Evolutionary conservation across 352 stramenopile genomes (phyloP).

Genomic region (Globisporangium cylindrosporum): DNA sequence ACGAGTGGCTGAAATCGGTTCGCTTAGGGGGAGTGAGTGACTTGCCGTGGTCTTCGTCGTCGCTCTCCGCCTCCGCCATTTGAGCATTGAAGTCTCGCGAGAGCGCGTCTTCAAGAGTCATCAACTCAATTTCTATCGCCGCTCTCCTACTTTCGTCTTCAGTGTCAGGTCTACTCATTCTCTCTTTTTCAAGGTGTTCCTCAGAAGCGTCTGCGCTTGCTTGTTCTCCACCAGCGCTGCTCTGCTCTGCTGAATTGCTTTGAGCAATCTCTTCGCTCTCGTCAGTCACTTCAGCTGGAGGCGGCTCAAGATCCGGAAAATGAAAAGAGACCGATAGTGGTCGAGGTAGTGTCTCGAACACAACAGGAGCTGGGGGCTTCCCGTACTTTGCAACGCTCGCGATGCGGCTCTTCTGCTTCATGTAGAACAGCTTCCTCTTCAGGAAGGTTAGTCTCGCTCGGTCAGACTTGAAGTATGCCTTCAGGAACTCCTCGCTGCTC

Average conservation of each 20-base stretch:
- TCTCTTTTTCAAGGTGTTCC: background rate
- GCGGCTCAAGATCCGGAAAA: slow-evolving; percentile 22
- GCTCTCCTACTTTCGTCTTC: slow-evolving; percentile 15
- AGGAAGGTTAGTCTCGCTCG: slow-evolving; percentile 41
- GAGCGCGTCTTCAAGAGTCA: slow-evolving; percentile 34
- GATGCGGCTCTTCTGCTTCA: slow-evolving; percentile 39
- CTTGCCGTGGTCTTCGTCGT: slow-evolving; percentile 48
- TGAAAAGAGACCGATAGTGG: slow-evolving; percentile 29
- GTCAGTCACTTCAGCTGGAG: slow-evolving; percentile 6
- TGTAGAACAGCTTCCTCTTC: slow-evolving; percentile 46
- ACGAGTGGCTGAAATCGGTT: slow-evolving; percentile 64
- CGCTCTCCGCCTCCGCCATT: slow-evolving; percentile 31
- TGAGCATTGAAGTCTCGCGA: slow-evolving; percentile 27
- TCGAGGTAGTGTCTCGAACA: slow-evolving; percentile 39
- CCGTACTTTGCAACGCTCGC: slow-evolving; percentile 37
- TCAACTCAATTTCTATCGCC: slow-evolving; percentile 25
- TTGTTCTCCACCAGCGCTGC: slow-evolving; percentile 9
- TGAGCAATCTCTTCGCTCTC: slow-evolving; percentile 18
- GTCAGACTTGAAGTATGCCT: slow-evolving; percentile 47
- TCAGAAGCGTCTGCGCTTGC: background rate
- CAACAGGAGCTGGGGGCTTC: slow-evolving; percentile 40
- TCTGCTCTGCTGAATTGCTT: slow-evolving; percentile 15
- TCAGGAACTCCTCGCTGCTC: slow-evolving; percentile 31
- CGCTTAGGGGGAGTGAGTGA: slow-evolving; percentile 46
- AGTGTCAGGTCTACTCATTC: background rate